Evolutionary conservation across 352 stramenopile genomes (phyloP).

Genomic region (Albugo candida): DNA sequence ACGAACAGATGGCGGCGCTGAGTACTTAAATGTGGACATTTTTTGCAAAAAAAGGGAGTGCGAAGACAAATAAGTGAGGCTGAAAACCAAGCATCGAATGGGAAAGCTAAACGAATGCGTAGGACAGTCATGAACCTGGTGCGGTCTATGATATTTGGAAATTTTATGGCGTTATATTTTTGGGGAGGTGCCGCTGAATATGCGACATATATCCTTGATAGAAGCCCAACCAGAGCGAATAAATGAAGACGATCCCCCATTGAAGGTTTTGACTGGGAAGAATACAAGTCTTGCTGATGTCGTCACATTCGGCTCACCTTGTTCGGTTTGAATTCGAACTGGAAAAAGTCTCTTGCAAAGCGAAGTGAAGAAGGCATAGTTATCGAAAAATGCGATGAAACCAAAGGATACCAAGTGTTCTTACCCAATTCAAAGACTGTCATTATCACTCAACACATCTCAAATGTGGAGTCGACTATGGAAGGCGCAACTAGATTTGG

Average conservation of each 20-base stretch:
- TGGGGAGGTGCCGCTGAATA: background rate
- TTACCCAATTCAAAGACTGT: no score
- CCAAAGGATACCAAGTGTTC: no score
- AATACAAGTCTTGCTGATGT: background rate
- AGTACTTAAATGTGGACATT: background rate
- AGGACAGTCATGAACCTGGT: background rate
- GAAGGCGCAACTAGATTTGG: no score
- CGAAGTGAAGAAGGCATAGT: no score
- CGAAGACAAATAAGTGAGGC: background rate
- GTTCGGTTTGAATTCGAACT: background rate
- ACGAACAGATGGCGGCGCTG: background rate
- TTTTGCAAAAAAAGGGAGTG: background rate
- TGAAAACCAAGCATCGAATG: background rate
- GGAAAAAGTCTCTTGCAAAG: no score
- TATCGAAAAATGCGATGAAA: no score
- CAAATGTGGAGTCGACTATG: no score
- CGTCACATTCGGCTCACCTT: background rate
- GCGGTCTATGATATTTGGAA: background rate
- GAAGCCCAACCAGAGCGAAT: background rate
- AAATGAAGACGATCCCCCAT: background rate
- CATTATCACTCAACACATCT: no score
- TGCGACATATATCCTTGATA: background rate
- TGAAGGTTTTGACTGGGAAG: background rate
- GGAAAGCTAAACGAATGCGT: background rate
- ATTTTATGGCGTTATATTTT: background rate